These are phyloP conservation scores for Labyrinthula sp. DNA, from an alignment of 352 stramenopile species.

Conservation along the genomic window DNA sequence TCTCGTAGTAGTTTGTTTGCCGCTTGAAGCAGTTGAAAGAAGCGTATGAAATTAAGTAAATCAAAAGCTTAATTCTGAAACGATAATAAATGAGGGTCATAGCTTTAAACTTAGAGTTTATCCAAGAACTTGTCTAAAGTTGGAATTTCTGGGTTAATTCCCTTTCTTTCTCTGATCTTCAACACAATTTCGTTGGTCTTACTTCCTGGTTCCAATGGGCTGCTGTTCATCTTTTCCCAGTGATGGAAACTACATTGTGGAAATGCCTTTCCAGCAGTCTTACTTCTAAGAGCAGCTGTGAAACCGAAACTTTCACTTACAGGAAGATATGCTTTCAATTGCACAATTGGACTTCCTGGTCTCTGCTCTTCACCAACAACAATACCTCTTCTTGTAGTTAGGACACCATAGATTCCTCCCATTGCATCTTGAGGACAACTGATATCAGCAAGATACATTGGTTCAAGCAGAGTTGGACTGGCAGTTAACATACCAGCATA, in stretches of 20 bases:
- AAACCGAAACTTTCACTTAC: constrained; percentile 99
- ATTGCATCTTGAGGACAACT: constrained; percentile 89
- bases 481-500: constrained; percentile 86
- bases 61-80: too few relatives aligned
- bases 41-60: too few relatives aligned
- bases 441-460: constrained; percentile 96
- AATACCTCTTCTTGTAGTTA: constrained; percentile 90
- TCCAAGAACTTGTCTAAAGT: constrained; percentile 95
- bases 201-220: constrained; percentile 63
- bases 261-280: constrained; percentile 98
- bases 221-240: constrained; percentile 73
- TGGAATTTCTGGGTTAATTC: constrained; percentile 79
- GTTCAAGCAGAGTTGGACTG: constrained; percentile 82
- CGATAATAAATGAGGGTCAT: too few relatives aligned
- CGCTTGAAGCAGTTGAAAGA: too few relatives aligned
- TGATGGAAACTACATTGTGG: constrained; percentile 97
- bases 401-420: constrained; percentile 94
- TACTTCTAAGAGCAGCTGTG: constrained; percentile 84
- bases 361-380: constrained; percentile 95
- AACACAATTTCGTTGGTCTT: constrained; percentile 83
- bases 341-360: constrained; percentile 82
- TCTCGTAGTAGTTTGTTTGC: too few relatives aligned
- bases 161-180: constrained; percentile 86
- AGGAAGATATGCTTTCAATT: constrained; percentile 94
- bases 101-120: constrained; percentile 97